These are phyloP conservation scores for Aegilops umbellulata DNA, from an alignment of 176 grass and related monocot genomes.

Conservation along the genomic window DNA sequence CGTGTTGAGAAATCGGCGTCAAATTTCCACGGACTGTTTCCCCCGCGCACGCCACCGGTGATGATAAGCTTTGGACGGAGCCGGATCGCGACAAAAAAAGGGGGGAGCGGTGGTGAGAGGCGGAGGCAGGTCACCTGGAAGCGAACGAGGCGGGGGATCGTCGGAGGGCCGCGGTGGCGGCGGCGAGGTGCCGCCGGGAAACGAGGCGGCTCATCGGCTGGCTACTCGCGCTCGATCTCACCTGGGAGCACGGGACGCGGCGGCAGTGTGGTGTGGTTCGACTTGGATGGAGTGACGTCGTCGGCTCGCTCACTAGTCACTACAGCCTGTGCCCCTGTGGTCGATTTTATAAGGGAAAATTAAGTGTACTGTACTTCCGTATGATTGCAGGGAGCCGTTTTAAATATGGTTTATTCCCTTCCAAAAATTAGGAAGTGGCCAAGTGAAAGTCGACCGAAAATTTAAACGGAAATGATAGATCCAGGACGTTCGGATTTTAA, in stretches of 20 bases:
- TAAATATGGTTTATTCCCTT: not conserved
- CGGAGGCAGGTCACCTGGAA: conserved; percentile 28
- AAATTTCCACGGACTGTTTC: not conserved
- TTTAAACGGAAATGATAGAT: no score
- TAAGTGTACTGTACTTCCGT: not conserved
- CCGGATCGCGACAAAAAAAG: not conserved
- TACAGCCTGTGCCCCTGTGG: not conserved
- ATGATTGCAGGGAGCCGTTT: not conserved
- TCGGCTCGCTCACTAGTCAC: not conserved
- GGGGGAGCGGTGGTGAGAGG: not conserved
- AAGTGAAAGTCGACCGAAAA: no score
- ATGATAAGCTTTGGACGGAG: not conserved
- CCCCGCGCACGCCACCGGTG: not conserved
- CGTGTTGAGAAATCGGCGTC: not conserved
- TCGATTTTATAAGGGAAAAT: not conserved
- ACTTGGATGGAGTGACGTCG: conserved; percentile 11
- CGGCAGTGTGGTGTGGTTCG: not conserved
- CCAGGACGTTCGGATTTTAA: no score
- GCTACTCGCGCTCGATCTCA: not conserved
- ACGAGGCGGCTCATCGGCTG: conserved; percentile 44
- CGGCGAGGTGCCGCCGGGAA: conserved; percentile 28
- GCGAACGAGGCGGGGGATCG: conserved; percentile 22
- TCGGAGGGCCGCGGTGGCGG: not conserved
- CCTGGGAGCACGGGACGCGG: not conserved
- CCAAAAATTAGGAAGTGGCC: no score